These are phyloP conservation scores for Cordia subcordata DNA, from an alignment of 257 asterid species.

Conservation along the genomic window DNA sequence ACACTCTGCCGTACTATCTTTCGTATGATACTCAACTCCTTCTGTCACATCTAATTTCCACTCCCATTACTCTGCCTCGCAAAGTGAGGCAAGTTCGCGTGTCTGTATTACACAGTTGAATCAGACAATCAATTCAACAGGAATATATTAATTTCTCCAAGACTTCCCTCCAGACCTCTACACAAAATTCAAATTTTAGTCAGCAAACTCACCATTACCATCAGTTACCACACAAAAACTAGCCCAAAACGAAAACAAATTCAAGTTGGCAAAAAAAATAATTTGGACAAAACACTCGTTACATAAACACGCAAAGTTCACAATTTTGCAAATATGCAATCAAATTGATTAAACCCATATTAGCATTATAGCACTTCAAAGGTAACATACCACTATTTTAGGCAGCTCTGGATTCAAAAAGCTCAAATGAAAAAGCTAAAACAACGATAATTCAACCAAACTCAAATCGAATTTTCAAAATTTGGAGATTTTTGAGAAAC, in stretches of 20 bases:
- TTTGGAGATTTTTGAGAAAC: neutral
- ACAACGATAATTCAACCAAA: neutral
- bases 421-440: neutral
- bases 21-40: slow-evolving; percentile 53
- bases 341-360: neutral
- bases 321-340: neutral
- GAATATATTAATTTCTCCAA: slow-evolving; percentile 7
- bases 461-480: neutral
- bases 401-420: too few relatives aligned
- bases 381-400: too few relatives aligned
- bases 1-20: slow-evolving; percentile 37
- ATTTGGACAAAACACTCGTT: too few relatives aligned
- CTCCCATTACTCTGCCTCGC: neutral
- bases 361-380: neutral
- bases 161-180: slow-evolving; percentile 49
- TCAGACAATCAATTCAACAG: slow-evolving; percentile 18
- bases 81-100: slow-evolving; percentile 20
- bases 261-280: neutral
- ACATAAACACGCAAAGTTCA: neutral
- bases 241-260: slow-evolving; percentile 3
- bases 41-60: slow-evolving; percentile 33
- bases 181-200: slow-evolving; percentile 3
- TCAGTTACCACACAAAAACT: slow-evolving; percentile 14
- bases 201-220: slow-evolving; percentile 6
- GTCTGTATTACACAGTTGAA: slow-evolving; percentile 17